These are phyloP conservation scores for Friedmanniomyces endolithicus DNA, from an alignment of 495 filamentous ascomycete species.

Conservation along the genomic window DNA sequence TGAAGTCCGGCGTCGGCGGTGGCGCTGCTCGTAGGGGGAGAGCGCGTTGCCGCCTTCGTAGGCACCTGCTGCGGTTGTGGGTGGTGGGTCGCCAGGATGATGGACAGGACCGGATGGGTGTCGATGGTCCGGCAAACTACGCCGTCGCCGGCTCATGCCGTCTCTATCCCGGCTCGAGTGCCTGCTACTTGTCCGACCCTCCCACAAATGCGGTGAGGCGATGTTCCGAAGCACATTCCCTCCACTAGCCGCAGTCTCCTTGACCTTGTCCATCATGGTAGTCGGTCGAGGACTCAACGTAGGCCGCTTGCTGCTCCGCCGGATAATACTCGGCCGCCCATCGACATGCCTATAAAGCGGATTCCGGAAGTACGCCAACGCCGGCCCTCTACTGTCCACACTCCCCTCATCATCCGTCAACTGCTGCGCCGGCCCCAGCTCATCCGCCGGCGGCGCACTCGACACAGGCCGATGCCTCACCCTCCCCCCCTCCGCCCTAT, in stretches of 20 bases:
- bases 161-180: conserved; percentile 9
- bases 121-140: conserved; percentile 15
- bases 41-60: background rate
- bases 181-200: conserved; percentile 11
- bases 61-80: background rate
- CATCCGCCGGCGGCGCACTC: background rate
- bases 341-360: conserved; percentile 29
- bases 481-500: conserved; percentile 17
- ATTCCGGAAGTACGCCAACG: conserved; percentile 31
- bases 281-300: conserved; percentile 14
- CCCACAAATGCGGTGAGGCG: conserved; percentile 21
- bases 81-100: conserved; percentile 13
- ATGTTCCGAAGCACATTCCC: conserved; percentile 20
- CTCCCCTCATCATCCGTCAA: conserved; percentile 25
- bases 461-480: conserved; percentile 8
- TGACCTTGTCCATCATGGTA: conserved; percentile 26
- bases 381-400: conserved; percentile 25
- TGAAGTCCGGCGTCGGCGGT: conserved; percentile 2
- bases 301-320: conserved; percentile 16
- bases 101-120: conserved; percentile 4
- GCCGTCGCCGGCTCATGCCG: conserved; percentile 4
- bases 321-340: conserved; percentile 25
- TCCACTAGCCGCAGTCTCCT: conserved; percentile 22
- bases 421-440: background rate
- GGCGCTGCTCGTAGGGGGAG: conserved; percentile 4